Conservation (phyloP, 345 rosid species). For the Citrus australasica region DNA sequence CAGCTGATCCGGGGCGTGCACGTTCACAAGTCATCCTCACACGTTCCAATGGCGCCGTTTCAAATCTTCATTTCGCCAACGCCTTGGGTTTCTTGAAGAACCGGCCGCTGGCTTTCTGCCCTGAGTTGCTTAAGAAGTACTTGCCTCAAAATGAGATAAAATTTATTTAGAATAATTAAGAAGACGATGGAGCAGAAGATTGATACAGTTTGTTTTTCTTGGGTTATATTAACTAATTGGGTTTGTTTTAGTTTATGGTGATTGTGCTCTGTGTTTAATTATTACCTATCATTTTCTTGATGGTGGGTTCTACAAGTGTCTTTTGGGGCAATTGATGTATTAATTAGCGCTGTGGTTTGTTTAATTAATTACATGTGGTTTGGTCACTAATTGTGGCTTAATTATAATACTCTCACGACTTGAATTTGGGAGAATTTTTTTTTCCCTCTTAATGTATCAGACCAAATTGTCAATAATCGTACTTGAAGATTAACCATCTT, state of each 20-base stretch:
- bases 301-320: background rate
- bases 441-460: background rate
- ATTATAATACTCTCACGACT: background rate
- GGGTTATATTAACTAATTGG: background rate
- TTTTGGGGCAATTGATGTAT: background rate
- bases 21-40: constrained; percentile 57
- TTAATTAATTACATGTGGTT: background rate
- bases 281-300: background rate
- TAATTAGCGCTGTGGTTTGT: background rate
- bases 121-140: constrained; percentile 35
- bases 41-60: constrained; percentile 51
- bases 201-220: background rate
- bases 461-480: background rate
- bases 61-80: constrained; percentile 53
- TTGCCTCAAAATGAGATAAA: constrained; percentile 28
- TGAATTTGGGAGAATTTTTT: background rate
- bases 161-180: background rate
- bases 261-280: background rate
- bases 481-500: no score
- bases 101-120: constrained; percentile 37
- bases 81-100: constrained; percentile 59
- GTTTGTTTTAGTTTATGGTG: background rate
- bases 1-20: constrained; percentile 39
- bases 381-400: background rate
- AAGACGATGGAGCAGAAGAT: background rate